These are phyloP conservation scores for Trichosporon coremiiforme DNA, from an alignment of 1,284 basidiomycete genomes.

Conservation along the genomic window DNA sequence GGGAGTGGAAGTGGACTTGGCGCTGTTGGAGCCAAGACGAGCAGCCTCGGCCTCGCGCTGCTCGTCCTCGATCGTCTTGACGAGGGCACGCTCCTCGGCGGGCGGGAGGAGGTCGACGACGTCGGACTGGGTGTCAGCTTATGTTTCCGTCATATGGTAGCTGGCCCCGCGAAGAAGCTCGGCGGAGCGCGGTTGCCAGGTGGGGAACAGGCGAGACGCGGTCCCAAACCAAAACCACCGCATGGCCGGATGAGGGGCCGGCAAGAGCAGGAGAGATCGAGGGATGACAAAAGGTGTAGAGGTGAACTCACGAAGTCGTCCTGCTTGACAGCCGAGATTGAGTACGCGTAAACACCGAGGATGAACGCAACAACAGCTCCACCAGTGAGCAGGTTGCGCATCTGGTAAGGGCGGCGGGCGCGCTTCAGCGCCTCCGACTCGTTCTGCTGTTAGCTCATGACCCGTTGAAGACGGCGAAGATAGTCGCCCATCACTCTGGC, in stretches of 20 bases:
- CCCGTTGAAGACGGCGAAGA: no score
- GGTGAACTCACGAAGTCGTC: slow-evolving; percentile 70
- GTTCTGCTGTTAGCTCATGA: slow-evolving; percentile 58
- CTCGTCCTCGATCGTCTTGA: slow-evolving; percentile 56
- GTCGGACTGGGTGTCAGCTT: slow-evolving; percentile 47
- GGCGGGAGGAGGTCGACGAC: slow-evolving; percentile 55
- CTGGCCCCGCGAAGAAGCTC: no score
- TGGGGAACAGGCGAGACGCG: no score
- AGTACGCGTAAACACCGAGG: slow-evolving; percentile 86
- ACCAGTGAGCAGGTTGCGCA: slow-evolving; percentile 79
- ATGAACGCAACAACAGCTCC: slow-evolving; percentile 71
- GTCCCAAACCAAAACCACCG: no score
- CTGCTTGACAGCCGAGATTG: slow-evolving; percentile 88
- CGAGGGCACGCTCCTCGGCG: slow-evolving; percentile 44
- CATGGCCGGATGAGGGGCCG: no score
- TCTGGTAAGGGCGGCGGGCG: slow-evolving; percentile 78
- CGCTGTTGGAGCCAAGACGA: background rate
- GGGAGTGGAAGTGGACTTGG: background rate
- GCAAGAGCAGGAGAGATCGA: no score
- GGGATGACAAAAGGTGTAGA: no score
- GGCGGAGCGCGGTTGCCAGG: no score
- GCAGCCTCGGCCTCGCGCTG: slow-evolving; percentile 37
- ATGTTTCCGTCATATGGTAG: no score
- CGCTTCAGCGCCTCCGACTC: slow-evolving; percentile 85
- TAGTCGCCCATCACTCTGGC: no score